phyloP scores from a whole-genome alignment of 148 eudicot genomes.

The Fagopyrum homotropicum region DNA sequence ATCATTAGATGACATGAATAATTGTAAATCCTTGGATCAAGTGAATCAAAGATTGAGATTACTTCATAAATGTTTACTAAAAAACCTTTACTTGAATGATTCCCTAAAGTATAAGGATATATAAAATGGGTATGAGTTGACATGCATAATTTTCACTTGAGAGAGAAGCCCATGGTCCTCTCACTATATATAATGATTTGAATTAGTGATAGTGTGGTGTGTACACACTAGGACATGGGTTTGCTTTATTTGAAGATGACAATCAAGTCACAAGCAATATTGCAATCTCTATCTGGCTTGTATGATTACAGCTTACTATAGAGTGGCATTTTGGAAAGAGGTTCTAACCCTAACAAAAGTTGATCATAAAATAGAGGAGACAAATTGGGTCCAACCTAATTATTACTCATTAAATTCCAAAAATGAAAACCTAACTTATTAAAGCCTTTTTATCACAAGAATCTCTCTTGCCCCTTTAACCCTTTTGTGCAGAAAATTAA shows the following conservation, averaged over 20 bases:
- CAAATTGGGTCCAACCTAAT: constrained; percentile 12
- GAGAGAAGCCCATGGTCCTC: too few relatives aligned
- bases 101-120: too few relatives aligned
- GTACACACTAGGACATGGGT: neutral
- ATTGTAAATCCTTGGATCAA: too few relatives aligned
- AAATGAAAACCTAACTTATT: constrained; percentile 11
- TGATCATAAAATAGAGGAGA: constrained; percentile 6
- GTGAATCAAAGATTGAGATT: too few relatives aligned
- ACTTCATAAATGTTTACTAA: too few relatives aligned
- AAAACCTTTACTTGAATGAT: too few relatives aligned
- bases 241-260: neutral
- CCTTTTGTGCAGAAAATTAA: constrained; percentile 7
- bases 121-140: too few relatives aligned
- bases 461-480: constrained; percentile 8
- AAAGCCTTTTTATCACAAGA: constrained; percentile 11
- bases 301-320: neutral
- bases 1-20: too few relatives aligned
- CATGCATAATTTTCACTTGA: too few relatives aligned
- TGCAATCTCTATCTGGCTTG: neutral
- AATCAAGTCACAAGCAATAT: neutral
- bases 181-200: neutral
- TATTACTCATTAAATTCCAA: constrained; percentile 11
- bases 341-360: neutral
- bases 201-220: neutral
- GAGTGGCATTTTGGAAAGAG: constrained; percentile 1